These are phyloP conservation scores for Penicillium sp. DNA, from an alignment of 2,329 filamentous ascomycete genomes.

Conservation along the genomic window DNA sequence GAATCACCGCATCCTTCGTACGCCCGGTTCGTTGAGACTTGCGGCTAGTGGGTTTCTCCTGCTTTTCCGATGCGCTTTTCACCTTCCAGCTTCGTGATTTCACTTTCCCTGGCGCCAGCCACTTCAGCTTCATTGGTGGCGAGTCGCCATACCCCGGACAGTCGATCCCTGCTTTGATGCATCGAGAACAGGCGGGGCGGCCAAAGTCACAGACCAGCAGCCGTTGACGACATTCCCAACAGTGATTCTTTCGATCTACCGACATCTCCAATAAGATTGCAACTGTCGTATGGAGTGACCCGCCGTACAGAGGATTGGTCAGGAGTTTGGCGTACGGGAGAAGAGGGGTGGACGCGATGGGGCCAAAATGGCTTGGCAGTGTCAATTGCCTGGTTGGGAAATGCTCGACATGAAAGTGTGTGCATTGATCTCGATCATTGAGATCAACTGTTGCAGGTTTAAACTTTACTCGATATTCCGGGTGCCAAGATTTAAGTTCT, in stretches of 20 bases:
- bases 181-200: conserved; percentile 1
- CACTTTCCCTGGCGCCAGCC: conserved; percentile 39
- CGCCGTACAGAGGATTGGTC: no score
- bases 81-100: conserved; percentile 25
- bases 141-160: conserved; percentile 6
- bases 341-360: no score
- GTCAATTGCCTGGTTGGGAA: no score
- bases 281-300: no score
- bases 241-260: background rate
- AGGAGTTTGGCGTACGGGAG: no score
- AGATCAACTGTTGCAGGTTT: background rate
- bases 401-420: no score
- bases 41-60: background rate
- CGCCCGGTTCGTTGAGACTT: background rate
- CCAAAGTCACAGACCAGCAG: conserved; percentile 2
- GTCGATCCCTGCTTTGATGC: background rate
- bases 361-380: no score
- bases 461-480: no score
- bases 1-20: conserved; percentile 6
- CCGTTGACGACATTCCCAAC: conserved; percentile 5
- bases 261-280: no score
- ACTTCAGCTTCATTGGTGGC: conserved; percentile 19
- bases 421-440: no score
- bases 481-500: no score
- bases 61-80: background rate